These are phyloP conservation scores for Steccherinum ochraceum DNA, from an alignment of 768 basidiomycete genomes.

Conservation along the genomic window DNA sequence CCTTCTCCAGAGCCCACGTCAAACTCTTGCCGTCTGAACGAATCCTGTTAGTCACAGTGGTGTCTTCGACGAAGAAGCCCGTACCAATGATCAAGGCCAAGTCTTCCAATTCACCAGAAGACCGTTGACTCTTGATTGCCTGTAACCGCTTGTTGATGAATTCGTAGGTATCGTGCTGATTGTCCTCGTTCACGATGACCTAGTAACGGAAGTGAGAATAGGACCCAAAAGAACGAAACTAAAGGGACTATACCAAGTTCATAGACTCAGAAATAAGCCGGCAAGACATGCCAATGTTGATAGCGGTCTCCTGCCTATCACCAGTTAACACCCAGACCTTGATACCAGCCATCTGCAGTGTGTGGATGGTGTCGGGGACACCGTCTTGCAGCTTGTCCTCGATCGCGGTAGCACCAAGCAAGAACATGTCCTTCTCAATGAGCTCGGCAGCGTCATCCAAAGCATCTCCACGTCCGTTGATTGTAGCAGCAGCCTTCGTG, in stretches of 20 bases:
- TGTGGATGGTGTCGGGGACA: slow-evolving; percentile 97
- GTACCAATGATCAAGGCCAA: slow-evolving; percentile 90
- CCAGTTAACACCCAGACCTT: slow-evolving; percentile 99
- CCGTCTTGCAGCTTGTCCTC: slow-evolving; percentile 99
- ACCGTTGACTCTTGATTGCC: slow-evolving; percentile 91
- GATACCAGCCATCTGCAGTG: slow-evolving; percentile 95
- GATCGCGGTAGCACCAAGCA: slow-evolving; percentile 95
- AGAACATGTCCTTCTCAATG: slow-evolving; percentile 89
- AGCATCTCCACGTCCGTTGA: slow-evolving; percentile 92
- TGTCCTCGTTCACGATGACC: slow-evolving; percentile 95
- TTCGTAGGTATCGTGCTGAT: slow-evolving; percentile 70
- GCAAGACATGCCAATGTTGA: slow-evolving; percentile 98
- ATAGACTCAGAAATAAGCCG: slow-evolving; percentile 96
- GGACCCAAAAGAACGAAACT: background rate
- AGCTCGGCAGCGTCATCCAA: slow-evolving; percentile 92
- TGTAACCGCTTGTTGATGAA: slow-evolving; percentile 83
- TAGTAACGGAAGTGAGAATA: slow-evolving; percentile 22
- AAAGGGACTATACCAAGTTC: slow-evolving; percentile 67
- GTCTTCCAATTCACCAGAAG: slow-evolving; percentile 83
- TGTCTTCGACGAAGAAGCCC: slow-evolving; percentile 10
- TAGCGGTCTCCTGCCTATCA: slow-evolving; percentile 97
- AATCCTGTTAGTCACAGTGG: slow-evolving; percentile 1
- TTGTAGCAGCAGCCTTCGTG: slow-evolving; percentile 87
- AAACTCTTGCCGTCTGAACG: slow-evolving; percentile 95
- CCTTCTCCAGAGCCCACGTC: slow-evolving; percentile 89